A percentile compares a stretch with the other conserved stretches of the same genome.
These are phyloP conservation scores for Wickerhamomyces strasburgensis DNA, from an alignment of 805 yeast genomes.

Conservation along the genomic window DNA sequence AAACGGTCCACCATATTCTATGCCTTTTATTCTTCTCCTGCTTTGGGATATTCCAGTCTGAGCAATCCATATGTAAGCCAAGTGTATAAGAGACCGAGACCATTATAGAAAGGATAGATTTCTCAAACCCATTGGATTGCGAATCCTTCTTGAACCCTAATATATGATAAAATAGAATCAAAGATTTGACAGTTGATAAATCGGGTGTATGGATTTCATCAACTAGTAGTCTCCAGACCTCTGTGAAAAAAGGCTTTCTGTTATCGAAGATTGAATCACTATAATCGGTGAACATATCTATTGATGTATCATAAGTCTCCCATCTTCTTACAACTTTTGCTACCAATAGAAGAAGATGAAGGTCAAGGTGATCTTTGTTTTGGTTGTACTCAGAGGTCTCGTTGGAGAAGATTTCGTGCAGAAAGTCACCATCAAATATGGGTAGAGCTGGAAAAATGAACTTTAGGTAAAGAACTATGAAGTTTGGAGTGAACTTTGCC, in stretches of 20 bases:
- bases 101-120: constrained; percentile 5
- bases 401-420: constrained; percentile 11
- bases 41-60: constrained; percentile 10
- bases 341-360: constrained; percentile 2
- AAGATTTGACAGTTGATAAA: constrained; percentile 7
- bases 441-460: constrained; percentile 8
- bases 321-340: constrained; percentile 9
- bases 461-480: constrained; percentile 8
- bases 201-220: constrained; percentile 12
- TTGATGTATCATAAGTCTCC: constrained; percentile 12
- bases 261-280: constrained; percentile 4
- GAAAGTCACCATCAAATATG: constrained; percentile 10
- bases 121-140: constrained; percentile 11
- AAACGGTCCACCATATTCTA: constrained; percentile 77
- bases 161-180: constrained; percentile 10
- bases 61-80: constrained; percentile 10
- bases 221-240: constrained; percentile 5
- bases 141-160: constrained; percentile 11
- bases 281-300: constrained; percentile 8
- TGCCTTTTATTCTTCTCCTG: constrained; percentile 35
- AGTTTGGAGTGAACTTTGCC: constrained; percentile 6
- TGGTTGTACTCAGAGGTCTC: constrained; percentile 7
- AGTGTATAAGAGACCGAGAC: constrained; percentile 7
- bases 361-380: constrained; percentile 6
- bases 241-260: constrained; percentile 5